Base-by-base conservation (phyloP, 306 rosid genomes). In the Castanea mollissima region DNA sequence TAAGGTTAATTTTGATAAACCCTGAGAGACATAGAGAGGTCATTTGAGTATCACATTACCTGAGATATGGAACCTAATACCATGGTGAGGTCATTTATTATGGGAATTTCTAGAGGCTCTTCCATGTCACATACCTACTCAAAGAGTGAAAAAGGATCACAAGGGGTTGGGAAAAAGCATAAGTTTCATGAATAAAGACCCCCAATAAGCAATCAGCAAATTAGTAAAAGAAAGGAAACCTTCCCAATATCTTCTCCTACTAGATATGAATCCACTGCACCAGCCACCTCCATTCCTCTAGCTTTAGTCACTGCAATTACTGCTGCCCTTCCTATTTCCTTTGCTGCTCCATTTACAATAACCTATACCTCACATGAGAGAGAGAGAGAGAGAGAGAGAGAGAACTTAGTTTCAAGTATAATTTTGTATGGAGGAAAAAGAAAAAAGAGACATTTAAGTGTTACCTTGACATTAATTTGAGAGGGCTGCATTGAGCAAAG, bases 281-380 rank as follows among this genome's bases (percentile, higher is more conserved):
- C 90, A 76, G 92, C 92, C 71, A 86, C 75, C 78, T 89, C 90
- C 90, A 86, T 86, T 60, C 92, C 92, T 80, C 90, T 81, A 14
- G 92, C 92, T 73, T 84, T 95, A 11, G 88, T 93, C 80, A 95
- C 96, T 68, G 97, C 99, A 74, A 83, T 79, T 10, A 93, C 84
- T 49, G 99, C 98, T 18, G 98, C 98, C 68, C 92, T 90, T 79
- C 99, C 98, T 76, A 95, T 89, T 83, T 95, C 99, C 88, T 95
- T 95, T 11, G 98, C 92, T 74, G 96, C 98, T 75, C 96, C 97
- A 86, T 95, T 95, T 78, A 95, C 82, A 80, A 95, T 88, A 5
- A 92, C 97, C 99, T 90, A 41, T 55, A 56, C 58, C 60, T 29
- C 64, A 74, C 73, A 23, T 13, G 32, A 41, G 4, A 32, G 57